Base-by-base conservation (phyloP, 1,284 basidiomycete genomes). In the Abortiporus biennis region DNA sequence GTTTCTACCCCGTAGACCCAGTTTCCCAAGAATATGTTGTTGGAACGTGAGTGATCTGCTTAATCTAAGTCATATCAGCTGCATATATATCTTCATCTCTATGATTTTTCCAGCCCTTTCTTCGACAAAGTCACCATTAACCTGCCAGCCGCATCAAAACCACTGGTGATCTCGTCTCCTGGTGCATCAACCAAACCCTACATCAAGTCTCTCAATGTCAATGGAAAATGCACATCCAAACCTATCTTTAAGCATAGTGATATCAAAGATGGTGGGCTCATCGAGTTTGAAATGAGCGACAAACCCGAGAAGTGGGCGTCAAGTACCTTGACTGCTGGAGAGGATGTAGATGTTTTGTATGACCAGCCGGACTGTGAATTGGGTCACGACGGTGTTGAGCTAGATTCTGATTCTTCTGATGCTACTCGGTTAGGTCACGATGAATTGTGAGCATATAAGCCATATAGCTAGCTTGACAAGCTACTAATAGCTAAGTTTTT, bases 1-100 rank as follows among this genome's bases (percentile, higher is more conserved):
- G 89, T 0, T 85, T 92, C 62, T 92, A 92, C 54, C 87, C 88
- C n/a, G 85, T 92, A 39, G 80, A 89, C 56, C 86, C 87, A 0
- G 82, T 84, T 0, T 83, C 80, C 0, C 75, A 76, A 6, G 75
- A 78, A 51, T 90, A 89, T 46, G 69, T 89, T 41, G 68, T 90
- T 33, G 86, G 85, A 48, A 77, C 80, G 74, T 83, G 40, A 40
- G 64, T 57, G 1, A 54, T 37, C 64, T 64, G 27, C 29, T n/a
- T 39, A n/a, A 31, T 17, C 38, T 13, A 1, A 24, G 12, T 19
- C 11, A 9, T 38, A 15, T 22, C 6, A n/a, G 11, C 23, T 29
- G 23, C 9, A 12, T 24, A 29, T 17, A 27, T 45, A 20, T 23
- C 21, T n/a, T 29, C 27, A 29, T 9, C n/a, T 8, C 27, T n/a